These are phyloP conservation scores for Phialocephala subalpina DNA, from an alignment of 2,329 filamentous ascomycete genomes.

Conservation along the genomic window DNA sequence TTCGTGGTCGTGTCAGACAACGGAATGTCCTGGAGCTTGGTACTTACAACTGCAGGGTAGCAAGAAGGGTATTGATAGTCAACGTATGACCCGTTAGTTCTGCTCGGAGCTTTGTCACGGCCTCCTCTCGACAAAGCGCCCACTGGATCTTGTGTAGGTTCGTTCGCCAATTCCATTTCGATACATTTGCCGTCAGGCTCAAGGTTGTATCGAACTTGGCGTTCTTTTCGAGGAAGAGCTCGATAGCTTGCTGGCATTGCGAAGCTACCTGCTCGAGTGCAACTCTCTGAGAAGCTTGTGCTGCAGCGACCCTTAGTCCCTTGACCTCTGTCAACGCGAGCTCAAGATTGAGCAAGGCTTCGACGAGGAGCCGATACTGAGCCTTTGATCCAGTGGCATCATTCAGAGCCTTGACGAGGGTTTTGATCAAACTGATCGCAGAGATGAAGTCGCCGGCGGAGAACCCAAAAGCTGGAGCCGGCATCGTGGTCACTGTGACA, in stretches of 20 bases:
- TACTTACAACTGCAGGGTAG: background rate
- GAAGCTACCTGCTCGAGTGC: background rate
- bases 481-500: background rate
- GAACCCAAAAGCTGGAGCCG: background rate
- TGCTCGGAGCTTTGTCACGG: background rate
- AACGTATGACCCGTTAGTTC: background rate
- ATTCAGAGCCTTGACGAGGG: background rate
- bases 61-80: constrained; percentile 1
- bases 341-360: background rate
- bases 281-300: background rate
- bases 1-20: too few relatives aligned
- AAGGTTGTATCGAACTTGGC: background rate
- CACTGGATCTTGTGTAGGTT: background rate
- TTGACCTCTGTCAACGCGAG: background rate
- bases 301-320: background rate
- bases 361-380: background rate
- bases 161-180: background rate
- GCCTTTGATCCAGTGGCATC: background rate
- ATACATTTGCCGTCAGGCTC: background rate
- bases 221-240: background rate
- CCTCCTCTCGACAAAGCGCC: background rate
- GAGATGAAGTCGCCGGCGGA: background rate
- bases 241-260: background rate
- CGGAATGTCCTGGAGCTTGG: too few relatives aligned
- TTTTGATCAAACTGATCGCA: background rate